Evolutionary conservation across 148 eudicot species (phyloP).

Genomic region (Amaranthus hypochondriacus): DNA sequence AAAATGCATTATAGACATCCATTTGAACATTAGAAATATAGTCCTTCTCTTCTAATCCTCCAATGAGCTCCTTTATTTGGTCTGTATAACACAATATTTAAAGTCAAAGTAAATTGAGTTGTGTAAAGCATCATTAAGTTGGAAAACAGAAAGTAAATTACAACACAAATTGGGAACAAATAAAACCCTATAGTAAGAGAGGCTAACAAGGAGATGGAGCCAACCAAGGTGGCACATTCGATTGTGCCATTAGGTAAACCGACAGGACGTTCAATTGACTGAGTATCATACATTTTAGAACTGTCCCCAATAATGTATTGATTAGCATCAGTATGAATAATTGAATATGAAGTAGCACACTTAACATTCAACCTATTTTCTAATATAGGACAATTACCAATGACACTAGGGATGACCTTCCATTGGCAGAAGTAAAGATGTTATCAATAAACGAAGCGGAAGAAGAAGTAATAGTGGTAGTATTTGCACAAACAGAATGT

Average conservation of each 20-base stretch:
- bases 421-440: background rate
- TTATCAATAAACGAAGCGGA: background rate
- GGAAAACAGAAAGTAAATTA: background rate
- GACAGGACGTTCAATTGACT: too few relatives aligned
- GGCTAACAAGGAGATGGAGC: background rate
- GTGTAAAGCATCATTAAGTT: background rate
- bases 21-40: too few relatives aligned
- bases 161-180: background rate
- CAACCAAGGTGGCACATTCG: background rate
- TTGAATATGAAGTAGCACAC: background rate
- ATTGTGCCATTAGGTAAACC: background rate
- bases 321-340: background rate
- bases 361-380: background rate
- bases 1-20: too few relatives aligned
- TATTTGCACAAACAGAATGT: too few relatives aligned
- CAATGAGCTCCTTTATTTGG: too few relatives aligned
- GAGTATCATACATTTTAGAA: background rate
- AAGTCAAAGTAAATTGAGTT: too few relatives aligned
- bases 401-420: background rate
- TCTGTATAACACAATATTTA: too few relatives aligned
- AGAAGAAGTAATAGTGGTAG: background rate
- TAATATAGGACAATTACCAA: background rate
- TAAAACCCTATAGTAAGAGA: background rate
- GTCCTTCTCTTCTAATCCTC: too few relatives aligned
- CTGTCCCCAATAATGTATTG: background rate